These are phyloP conservation scores for Meyerozyma sp. DNA, from an alignment of 1,139 yeast species.

Conservation along the genomic window DNA sequence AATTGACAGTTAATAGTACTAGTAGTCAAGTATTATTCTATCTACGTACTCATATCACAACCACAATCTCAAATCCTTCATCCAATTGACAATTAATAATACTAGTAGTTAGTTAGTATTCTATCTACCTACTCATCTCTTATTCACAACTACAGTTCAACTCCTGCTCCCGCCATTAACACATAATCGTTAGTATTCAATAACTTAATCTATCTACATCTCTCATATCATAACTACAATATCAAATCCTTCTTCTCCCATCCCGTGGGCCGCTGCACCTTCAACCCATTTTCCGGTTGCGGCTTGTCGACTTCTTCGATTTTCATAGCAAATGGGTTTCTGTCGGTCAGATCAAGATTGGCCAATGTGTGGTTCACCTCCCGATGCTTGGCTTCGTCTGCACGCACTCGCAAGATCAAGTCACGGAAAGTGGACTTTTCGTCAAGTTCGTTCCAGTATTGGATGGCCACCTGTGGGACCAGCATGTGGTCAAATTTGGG, in stretches of 20 bases:
- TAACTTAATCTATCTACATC: too few species aligned
- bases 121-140: too few species aligned
- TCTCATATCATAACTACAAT: conserved; percentile 2
- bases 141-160: too few species aligned
- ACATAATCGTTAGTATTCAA: too few species aligned
- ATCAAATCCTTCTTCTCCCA: conserved; percentile 63
- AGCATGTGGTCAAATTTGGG: conserved; percentile 40
- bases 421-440: conserved; percentile 53
- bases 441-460: conserved; percentile 55
- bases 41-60: too few species aligned
- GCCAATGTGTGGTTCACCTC: conserved; percentile 77
- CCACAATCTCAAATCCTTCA: neutral
- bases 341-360: conserved; percentile 53
- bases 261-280: conserved; percentile 44
- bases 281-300: conserved; percentile 54
- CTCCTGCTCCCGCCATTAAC: too few species aligned
- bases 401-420: conserved; percentile 55
- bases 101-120: too few species aligned
- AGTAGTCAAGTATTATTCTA: too few species aligned
- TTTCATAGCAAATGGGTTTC: conserved; percentile 64
- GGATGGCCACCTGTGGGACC: conserved; percentile 55
- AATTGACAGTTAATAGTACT: too few species aligned
- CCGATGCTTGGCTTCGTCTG: conserved; percentile 71
- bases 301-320: conserved; percentile 32
- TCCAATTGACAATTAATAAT: too few species aligned